Evolutionary conservation across 2,329 filamentous ascomycete genomes (phyloP).

Genomic region (Pseudogymnoascus sp.): DNA sequence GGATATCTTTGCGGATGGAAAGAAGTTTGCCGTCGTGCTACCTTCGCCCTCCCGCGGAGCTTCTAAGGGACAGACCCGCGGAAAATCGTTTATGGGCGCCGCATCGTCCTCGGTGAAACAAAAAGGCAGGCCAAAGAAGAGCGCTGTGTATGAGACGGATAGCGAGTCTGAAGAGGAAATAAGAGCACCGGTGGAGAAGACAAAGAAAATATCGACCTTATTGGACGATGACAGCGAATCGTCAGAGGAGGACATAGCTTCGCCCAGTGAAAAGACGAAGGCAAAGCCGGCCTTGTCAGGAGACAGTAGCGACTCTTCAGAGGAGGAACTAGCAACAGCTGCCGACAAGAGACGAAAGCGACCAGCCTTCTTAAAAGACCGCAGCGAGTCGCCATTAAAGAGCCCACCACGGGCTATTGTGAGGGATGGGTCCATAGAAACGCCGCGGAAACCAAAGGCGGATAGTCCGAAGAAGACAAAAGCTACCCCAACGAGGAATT

Average conservation of each 20-base stretch:
- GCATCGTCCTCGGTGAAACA: background rate
- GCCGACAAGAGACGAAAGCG: background rate
- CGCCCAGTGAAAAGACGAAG: background rate
- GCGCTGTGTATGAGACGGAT: background rate
- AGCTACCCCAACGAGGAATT: background rate
- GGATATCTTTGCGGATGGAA: background rate
- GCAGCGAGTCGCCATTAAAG: background rate
- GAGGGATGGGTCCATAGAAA: background rate
- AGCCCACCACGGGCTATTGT: background rate
- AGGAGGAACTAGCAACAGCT: background rate
- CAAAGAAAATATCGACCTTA: background rate
- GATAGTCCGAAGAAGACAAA: background rate
- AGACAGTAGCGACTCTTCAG: background rate
- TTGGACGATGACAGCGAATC: background rate
- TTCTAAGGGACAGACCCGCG: background rate
- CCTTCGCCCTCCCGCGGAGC: background rate
- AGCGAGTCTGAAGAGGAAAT: background rate
- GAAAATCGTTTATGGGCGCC: background rate
- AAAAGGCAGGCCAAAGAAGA: background rate
- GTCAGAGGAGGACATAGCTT: background rate
- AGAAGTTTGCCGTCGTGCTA: background rate
- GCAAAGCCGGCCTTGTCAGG: background rate
- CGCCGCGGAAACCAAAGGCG: background rate
- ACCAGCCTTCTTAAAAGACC: background rate
- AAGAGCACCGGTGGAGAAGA: background rate